Conservation (phyloP, 2,329 filamentous ascomycete species). For the Aspergillus uvarum region DNA sequence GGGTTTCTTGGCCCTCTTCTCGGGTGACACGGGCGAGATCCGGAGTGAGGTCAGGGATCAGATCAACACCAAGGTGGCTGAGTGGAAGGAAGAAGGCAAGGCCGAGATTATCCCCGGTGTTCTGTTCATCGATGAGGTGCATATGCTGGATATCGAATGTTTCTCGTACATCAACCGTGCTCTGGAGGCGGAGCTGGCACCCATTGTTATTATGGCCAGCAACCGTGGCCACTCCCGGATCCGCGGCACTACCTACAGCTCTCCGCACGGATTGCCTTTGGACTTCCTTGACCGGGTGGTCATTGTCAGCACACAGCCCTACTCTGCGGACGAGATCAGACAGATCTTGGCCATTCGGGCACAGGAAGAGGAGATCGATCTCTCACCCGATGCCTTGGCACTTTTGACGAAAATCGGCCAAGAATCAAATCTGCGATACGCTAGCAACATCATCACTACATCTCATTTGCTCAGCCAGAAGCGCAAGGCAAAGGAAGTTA, state of each 20-base stretch:
- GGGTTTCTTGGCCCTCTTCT: constrained; percentile 95
- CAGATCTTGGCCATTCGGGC: constrained; percentile 92
- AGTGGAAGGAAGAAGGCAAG: constrained; percentile 99
- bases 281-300: constrained; percentile 96
- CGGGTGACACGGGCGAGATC: constrained; percentile 96
- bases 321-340: constrained; percentile 78
- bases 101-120: constrained; percentile 97
- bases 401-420: constrained; percentile 93
- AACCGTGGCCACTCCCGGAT: constrained; percentile 91
- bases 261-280: constrained; percentile 88
- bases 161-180: constrained; percentile 98
- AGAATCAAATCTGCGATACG: constrained; percentile 88
- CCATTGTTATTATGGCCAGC: constrained; percentile 98
- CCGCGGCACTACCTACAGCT: constrained; percentile 87
- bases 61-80: constrained; percentile 97
- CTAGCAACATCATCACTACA: constrained; percentile 96
- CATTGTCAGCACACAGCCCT: constrained; percentile 90
- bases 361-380: constrained; percentile 91
- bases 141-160: constrained; percentile 99
- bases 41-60: constrained; percentile 95
- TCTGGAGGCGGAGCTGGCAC: constrained; percentile 88
- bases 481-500: constrained; percentile 79
- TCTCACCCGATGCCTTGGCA: constrained; percentile 84
- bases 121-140: constrained; percentile 96
- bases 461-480: constrained; percentile 85